phyloP scores from a whole-genome alignment of 805 yeast species.

The Zygotorulaspora sp. region DNA sequence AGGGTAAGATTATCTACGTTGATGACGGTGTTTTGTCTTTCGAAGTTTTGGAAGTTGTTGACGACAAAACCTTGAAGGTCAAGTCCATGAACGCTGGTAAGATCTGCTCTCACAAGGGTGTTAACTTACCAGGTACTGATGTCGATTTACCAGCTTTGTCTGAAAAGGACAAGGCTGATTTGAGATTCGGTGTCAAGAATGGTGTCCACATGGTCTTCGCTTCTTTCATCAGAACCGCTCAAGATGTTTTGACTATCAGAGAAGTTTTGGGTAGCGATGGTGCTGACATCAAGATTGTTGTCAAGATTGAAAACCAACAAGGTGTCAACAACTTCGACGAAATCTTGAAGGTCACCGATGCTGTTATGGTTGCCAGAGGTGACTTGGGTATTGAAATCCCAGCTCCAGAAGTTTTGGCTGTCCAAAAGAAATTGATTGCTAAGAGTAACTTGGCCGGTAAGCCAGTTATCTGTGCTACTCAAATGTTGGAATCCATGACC shows the following conservation, averaged over 20 bases:
- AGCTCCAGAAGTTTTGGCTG: constrained; percentile 97
- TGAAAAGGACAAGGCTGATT: constrained; percentile 92
- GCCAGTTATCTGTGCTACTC: constrained; percentile 99
- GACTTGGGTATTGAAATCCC: constrained; percentile 99
- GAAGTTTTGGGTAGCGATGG: constrained; percentile 96
- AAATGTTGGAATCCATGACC: constrained; percentile 99
- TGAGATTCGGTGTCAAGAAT: constrained; percentile 94
- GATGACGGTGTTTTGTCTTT: constrained; percentile 98
- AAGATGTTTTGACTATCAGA: constrained; percentile 87
- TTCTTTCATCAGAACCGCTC: constrained; percentile 92
- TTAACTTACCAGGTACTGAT: constrained; percentile 97
- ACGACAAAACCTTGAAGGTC: constrained; percentile 78
- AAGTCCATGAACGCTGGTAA: constrained; percentile 90
- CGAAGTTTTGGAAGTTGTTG: constrained; percentile 80
- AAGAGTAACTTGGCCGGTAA: constrained; percentile 99
- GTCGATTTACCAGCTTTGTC: constrained; percentile 97
- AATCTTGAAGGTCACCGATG: constrained; percentile 90
- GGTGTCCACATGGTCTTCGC: constrained; percentile 98
- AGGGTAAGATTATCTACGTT: constrained; percentile 86
- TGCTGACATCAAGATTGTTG: constrained; percentile 90
- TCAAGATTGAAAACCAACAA: constrained; percentile 98
- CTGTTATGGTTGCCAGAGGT: constrained; percentile 99
- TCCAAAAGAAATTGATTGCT: constrained; percentile 97
- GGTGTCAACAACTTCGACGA: constrained; percentile 99
- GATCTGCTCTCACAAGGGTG: constrained; percentile 97